These are phyloP conservation scores for Fusarium circinatum DNA, from an alignment of 2,329 filamentous ascomycete species.

Conservation along the genomic window DNA sequence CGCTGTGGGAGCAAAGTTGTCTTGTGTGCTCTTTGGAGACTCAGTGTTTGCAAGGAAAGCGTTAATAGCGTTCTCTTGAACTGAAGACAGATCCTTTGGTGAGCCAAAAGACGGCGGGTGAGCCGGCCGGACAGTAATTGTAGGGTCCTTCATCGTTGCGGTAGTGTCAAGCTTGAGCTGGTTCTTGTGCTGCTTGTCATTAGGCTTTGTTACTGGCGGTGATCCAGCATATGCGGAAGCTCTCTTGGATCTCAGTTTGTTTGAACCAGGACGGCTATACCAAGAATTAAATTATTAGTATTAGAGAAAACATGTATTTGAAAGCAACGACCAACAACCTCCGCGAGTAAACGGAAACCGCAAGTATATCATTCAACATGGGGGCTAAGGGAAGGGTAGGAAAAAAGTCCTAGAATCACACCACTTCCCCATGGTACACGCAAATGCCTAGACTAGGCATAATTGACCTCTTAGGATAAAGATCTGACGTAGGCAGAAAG, in stretches of 20 bases:
- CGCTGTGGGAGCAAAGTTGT: conserved; percentile 24
- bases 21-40: conserved; percentile 8
- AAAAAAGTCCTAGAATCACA: conserved; percentile 20
- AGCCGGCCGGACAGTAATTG: conserved; percentile 31
- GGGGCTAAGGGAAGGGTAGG: neutral
- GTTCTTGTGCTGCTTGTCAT: conserved; percentile 19
- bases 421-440: conserved; percentile 7
- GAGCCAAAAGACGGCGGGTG: conserved; percentile 36
- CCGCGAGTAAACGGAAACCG: neutral
- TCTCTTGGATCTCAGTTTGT: conserved; percentile 42
- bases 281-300: conserved; percentile 20
- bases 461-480: conserved; percentile 35
- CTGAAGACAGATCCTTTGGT: conserved; percentile 32
- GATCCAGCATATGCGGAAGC: conserved; percentile 35
- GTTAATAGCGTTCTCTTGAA: conserved; percentile 32
- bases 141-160: conserved; percentile 38
- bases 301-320: conserved; percentile 2
- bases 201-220: conserved; percentile 6
- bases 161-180: conserved; percentile 22
- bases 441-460: conserved; percentile 34
- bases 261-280: conserved; percentile 39
- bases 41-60: conserved; percentile 25
- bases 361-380: conserved; percentile 1
- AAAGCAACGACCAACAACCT: conserved; percentile 4
- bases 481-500: conserved; percentile 38